Evolutionary conservation across 2,329 filamentous ascomycete species (phyloP), one percentile per base, ranked within the genome.

Genomic region (Aspergillus aculeatinus): DNA sequence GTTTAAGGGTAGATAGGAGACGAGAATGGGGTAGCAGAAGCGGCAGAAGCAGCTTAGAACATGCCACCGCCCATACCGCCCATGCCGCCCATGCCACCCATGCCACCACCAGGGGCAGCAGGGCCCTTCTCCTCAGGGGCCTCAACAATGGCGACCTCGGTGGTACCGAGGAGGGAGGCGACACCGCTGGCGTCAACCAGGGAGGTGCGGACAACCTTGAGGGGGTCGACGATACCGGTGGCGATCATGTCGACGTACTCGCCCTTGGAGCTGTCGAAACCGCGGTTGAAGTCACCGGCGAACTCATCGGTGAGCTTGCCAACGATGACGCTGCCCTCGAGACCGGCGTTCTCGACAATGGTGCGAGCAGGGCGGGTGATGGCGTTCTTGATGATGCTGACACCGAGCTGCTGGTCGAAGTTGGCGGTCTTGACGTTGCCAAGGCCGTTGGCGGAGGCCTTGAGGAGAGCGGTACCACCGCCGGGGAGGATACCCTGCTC

Each of bases 191-290:
- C 95, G 72, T 99, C 95, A 73, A 93, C 86, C 61, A 99, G 89
- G 74, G 92, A 94, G 65, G 95, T 99, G 73, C 95, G 92, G 75
- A 99, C 95, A 70, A 99, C 95, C 90, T 99, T 99, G 85, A 99
- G 90, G 67, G 95, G 95, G 78, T 99, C 95, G 62, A 99, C 90
- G 79, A 99, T 99, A 89, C 95, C 95, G 68, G 92, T 87, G 65
- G 86, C 79, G 75, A 99, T 97, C 95, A 99, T 98, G 84, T 99
- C 94, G 68, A 97, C 92, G 81, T 96, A 99, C 83, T 98, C 91
- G 80, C 94, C 92, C 85, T 93, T 96, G 77, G 92, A 82, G 81
- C 90, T 95, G 86, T 99, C 92, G 82, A 92, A 99, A 67, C 95
- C 95, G 84, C 90, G 95, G 90, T 97, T 96, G 87, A 99, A 99